A percentile compares a stretch with the other conserved stretches of the same genome.
phyloP scores from a whole-genome alignment of 2,329 filamentous ascomycete genomes.

The Fusarium oligoseptatum region DNA sequence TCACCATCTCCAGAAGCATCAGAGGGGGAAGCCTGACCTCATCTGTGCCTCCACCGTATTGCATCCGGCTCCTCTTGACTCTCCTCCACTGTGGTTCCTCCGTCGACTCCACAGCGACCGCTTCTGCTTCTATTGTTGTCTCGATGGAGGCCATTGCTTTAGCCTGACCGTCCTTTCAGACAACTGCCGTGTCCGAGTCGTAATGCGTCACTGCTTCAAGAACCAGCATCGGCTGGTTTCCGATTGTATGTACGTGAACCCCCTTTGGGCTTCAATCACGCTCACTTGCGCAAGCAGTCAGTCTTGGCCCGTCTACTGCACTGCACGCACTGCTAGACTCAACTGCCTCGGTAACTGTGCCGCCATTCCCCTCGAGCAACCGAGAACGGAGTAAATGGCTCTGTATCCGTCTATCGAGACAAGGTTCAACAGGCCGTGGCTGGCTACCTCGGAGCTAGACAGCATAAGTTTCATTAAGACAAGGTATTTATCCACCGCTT shows the following conservation, averaged over 20 bases:
- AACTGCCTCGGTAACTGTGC: slow-evolving; percentile 33
- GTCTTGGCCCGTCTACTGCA: neutral
- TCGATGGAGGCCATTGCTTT: slow-evolving; percentile 32
- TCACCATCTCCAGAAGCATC: slow-evolving; percentile 6
- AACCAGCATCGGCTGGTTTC: slow-evolving; percentile 8
- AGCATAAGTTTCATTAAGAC: slow-evolving; percentile 22
- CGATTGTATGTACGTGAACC: neutral
- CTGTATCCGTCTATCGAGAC: slow-evolving; percentile 10
- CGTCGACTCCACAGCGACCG: slow-evolving; percentile 36
- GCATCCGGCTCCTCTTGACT: slow-evolving; percentile 31
- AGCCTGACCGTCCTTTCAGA: slow-evolving; percentile 36
- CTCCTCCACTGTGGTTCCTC: slow-evolving; percentile 31
- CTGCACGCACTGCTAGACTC: slow-evolving; percentile 1
- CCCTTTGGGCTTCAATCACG: slow-evolving; percentile 13
- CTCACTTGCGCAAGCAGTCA: neutral
- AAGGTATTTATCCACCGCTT: slow-evolving; percentile 27
- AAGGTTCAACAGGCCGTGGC: slow-evolving; percentile 9
- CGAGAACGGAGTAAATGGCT: neutral
- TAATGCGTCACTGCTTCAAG: slow-evolving; percentile 19
- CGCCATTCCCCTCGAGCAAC: slow-evolving; percentile 5
- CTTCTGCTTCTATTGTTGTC: slow-evolving; percentile 30
- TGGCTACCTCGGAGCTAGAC: slow-evolving; percentile 14
- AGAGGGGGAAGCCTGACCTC: slow-evolving; percentile 24
- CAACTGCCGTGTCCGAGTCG: slow-evolving; percentile 35
- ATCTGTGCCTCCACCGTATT: slow-evolving; percentile 27